Evolutionary conservation across 1,139 yeast species (phyloP).

Genomic region (Debaryomyces sp.): DNA sequence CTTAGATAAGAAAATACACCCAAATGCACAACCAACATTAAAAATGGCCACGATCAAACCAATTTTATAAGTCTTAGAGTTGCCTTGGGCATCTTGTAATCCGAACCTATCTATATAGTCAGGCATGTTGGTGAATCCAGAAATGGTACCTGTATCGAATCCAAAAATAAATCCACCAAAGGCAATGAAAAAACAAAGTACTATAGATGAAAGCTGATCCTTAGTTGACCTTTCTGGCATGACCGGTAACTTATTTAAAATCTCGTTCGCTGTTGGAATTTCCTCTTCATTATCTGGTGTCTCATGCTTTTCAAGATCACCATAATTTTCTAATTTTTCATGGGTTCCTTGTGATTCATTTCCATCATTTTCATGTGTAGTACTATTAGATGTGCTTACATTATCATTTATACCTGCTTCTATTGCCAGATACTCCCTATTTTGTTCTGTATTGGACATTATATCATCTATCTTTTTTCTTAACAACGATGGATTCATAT

Average conservation of each 20-base stretch:
- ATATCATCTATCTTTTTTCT: no score
- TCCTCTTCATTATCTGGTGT: not conserved
- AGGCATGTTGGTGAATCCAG: conserved; percentile 64
- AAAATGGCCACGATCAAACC: conserved; percentile 66
- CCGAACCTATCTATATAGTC: conserved; percentile 54
- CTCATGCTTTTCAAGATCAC: not conserved
- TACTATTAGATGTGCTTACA: not conserved
- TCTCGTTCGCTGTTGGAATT: conserved; percentile 12
- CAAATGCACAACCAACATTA: conserved; percentile 72
- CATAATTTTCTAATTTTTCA: not conserved
- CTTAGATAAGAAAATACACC: conserved; percentile 63
- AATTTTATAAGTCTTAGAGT: conserved; percentile 31
- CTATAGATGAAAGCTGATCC: conserved; percentile 34
- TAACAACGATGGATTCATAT: not conserved
- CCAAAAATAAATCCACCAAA: conserved; percentile 72
- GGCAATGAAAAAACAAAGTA: conserved; percentile 48
- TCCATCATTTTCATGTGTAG: not conserved
- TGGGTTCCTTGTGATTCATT: not conserved
- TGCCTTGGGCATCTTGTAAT: conserved; percentile 26
- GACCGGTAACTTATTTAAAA: conserved; percentile 11
- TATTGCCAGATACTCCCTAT: not conserved
- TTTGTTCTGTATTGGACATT: not conserved
- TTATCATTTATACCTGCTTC: not conserved
- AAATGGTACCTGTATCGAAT: conserved; percentile 72
- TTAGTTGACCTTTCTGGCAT: conserved; percentile 28